Conservation (phyloP, 1,284 basidiomycete species). For the Fomitopsis palustris region DNA sequence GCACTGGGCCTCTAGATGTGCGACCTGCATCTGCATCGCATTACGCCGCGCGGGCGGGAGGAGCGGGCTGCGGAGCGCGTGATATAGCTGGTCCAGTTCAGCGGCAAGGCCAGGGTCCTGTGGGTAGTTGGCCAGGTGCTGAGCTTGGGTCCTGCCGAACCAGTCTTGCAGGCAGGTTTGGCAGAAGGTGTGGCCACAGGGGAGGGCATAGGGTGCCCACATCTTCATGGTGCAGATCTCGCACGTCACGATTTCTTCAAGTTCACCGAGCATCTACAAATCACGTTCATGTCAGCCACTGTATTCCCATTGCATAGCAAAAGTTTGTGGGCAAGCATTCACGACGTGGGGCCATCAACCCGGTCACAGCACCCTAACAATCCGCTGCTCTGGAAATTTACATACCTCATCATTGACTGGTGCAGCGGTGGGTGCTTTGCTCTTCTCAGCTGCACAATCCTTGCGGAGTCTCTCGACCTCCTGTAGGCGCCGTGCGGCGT, state of each 20-base stretch:
- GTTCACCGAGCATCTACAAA: constrained; percentile 34
- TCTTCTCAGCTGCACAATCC: constrained; percentile 1
- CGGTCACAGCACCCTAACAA: background rate
- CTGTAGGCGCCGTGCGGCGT: constrained; percentile 5
- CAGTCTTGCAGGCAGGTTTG: constrained; percentile 59
- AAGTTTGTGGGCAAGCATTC: background rate
- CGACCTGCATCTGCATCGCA: too few species aligned
- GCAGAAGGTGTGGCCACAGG: constrained; percentile 72
- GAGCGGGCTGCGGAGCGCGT: constrained; percentile 16
- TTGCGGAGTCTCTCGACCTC: constrained; percentile 10
- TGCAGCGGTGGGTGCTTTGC: background rate
- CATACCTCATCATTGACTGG: background rate
- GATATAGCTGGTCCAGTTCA: constrained; percentile 4
- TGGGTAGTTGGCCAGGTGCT: constrained; percentile 48
- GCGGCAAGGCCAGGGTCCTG: constrained; percentile 26
- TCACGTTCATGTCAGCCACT: background rate
- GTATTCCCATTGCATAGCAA: background rate
- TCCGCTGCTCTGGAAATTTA: background rate
- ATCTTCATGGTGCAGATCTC: constrained; percentile 59
- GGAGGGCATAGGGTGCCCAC: constrained; percentile 59
- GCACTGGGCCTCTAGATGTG: constrained; percentile 21
- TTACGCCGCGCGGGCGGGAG: constrained; percentile 17
- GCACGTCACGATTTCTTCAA: constrained; percentile 56
- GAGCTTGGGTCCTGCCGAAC: constrained; percentile 51
- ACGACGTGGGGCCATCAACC: background rate